phyloP scores from a whole-genome alignment of 2,329 filamentous ascomycete species.

The Aspergillus ochraceus region DNA sequence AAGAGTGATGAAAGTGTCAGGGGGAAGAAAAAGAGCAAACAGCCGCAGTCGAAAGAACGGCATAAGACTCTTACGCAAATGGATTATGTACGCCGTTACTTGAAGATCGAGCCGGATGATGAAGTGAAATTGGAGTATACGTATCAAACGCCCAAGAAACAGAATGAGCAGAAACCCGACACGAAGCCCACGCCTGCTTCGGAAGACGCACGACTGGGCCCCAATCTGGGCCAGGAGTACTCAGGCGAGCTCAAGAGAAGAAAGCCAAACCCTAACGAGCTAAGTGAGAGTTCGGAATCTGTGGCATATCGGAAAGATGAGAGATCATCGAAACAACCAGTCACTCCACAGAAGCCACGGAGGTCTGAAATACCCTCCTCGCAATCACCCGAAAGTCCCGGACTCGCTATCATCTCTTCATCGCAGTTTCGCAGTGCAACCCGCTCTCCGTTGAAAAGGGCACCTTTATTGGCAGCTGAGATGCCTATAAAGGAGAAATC shows the following conservation, averaged over 20 bases:
- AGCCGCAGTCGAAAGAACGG: slow-evolving; percentile 19
- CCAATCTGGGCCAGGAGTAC: not conserved
- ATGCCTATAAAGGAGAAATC: slow-evolving; percentile 24
- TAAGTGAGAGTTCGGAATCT: slow-evolving; percentile 2
- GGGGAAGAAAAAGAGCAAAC: slow-evolving; percentile 23
- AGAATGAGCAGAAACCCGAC: not conserved
- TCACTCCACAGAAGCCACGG: slow-evolving; percentile 35
- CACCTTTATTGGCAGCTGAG: not conserved
- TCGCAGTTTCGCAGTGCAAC: slow-evolving; percentile 32
- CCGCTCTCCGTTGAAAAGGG: slow-evolving; percentile 27
- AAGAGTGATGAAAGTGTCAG: slow-evolving; percentile 21
- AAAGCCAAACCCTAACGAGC: slow-evolving; percentile 15
- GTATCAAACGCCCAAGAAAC: slow-evolving; percentile 23
- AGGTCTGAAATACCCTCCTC: slow-evolving; percentile 42
- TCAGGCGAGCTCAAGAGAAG: slow-evolving; percentile 22
- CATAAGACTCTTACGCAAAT: slow-evolving; percentile 45
- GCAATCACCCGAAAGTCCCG: slow-evolving; percentile 45
- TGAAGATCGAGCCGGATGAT: slow-evolving; percentile 36
- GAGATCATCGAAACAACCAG: slow-evolving; percentile 11
- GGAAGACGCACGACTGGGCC: not conserved
- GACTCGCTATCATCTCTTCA: slow-evolving; percentile 36
- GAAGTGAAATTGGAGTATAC: slow-evolving; percentile 36
- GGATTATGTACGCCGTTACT: slow-evolving; percentile 40
- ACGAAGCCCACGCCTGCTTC: not conserved
- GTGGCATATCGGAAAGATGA: not conserved